These are phyloP conservation scores for Lactarius akahatsu DNA, from an alignment of 768 basidiomycete genomes.

Conservation along the genomic window DNA sequence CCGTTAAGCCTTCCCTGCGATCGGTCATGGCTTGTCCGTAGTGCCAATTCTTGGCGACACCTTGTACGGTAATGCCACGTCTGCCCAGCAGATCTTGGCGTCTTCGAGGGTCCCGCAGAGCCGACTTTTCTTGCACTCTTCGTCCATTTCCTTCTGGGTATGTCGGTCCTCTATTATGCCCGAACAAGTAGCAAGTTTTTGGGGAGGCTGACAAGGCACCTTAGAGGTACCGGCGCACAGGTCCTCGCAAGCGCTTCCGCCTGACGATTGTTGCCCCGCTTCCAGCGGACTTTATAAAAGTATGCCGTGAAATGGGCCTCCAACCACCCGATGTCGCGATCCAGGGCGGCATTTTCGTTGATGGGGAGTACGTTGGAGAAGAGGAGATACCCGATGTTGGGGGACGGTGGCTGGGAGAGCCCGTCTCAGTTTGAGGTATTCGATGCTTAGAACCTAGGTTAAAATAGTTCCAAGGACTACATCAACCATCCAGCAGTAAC, in stretches of 20 bases:
- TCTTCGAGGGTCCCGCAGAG: slow-evolving; percentile 9
- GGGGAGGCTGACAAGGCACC: neutral
- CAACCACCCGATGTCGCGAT: slow-evolving; percentile 8
- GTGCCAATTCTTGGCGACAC: slow-evolving; percentile 28
- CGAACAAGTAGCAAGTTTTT: neutral
- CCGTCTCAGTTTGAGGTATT: neutral
- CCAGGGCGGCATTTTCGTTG: slow-evolving; percentile 23
- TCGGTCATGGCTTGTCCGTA: slow-evolving; percentile 1
- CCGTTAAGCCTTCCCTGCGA: neutral
- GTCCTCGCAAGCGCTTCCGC: slow-evolving; percentile 25
- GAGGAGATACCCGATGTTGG: slow-evolving; percentile 12
- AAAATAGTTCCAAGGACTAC: neutral
- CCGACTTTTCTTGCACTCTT: slow-evolving; percentile 29
- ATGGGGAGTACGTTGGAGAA: slow-evolving; percentile 12
- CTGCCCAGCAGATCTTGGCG: slow-evolving; percentile 5
- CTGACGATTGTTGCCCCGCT: slow-evolving; percentile 27
- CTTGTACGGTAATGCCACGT: slow-evolving; percentile 16
- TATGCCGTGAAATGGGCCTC: slow-evolving; percentile 22
- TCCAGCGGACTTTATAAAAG: slow-evolving; percentile 22
- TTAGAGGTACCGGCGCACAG: slow-evolving; percentile 26
- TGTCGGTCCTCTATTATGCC: neutral
- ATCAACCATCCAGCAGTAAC: neutral
- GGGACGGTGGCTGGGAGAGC: slow-evolving; percentile 21
- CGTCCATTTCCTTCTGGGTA: slow-evolving; percentile 27
- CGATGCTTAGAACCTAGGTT: neutral